Percentiles rank a stretch among this genome's conserved stretches.
Conservation (phyloP, 441 rosid species). For the Francoa sonchifolia region DNA sequence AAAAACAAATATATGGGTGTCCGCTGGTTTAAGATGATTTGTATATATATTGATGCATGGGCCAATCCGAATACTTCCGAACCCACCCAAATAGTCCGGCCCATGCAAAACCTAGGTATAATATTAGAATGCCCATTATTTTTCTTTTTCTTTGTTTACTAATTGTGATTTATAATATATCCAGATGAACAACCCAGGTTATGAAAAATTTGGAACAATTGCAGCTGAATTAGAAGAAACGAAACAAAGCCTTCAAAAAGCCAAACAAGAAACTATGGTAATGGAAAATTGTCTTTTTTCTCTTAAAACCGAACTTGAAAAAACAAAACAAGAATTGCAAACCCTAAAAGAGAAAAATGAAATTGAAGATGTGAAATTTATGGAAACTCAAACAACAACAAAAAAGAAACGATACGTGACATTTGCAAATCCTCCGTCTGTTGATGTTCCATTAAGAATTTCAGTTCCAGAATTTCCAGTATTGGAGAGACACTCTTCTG, state of each 20-base stretch:
- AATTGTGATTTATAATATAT: constrained; percentile 20
- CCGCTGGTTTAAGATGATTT: no score
- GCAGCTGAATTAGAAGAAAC: constrained; percentile 48
- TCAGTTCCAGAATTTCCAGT: constrained; percentile 23
- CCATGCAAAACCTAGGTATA: no score
- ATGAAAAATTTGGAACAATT: constrained; percentile 11
- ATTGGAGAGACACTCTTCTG: constrained; percentile 68
- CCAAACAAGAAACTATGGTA: constrained; percentile 35
- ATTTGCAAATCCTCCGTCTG: constrained; percentile 52
- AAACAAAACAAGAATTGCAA: constrained; percentile 57
- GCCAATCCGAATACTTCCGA: no score
- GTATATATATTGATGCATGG: no score
- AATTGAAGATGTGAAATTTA: no score
- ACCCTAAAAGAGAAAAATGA: constrained; percentile 27
- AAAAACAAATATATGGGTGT: no score
- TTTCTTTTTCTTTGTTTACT: no score
- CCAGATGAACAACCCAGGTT: constrained; percentile 10
- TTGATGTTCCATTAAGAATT: constrained; percentile 21
- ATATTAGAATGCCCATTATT: no score
- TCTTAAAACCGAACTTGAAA: constrained; percentile 63
- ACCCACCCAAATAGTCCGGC: no score
- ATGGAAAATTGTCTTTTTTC: constrained; percentile 54
- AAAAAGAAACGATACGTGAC: constrained; percentile 58
- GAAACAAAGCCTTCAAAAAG: constrained; percentile 35
- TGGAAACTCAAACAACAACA: no score